Conservation (phyloP, 2,329 filamentous ascomycete genomes). For the Xylaria sp. region DNA sequence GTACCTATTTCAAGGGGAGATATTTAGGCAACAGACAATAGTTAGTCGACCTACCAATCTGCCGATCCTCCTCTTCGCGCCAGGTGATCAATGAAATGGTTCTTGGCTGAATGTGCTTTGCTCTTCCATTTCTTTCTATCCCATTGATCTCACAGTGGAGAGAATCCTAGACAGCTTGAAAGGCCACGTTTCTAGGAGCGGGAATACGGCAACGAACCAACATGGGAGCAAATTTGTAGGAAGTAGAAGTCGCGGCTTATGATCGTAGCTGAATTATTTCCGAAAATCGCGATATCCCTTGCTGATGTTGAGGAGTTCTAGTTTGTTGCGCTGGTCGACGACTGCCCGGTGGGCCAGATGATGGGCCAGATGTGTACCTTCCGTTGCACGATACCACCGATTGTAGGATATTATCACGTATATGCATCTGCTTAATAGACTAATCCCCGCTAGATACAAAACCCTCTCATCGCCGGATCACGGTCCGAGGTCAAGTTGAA, state of each 20-base stretch:
- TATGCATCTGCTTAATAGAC: no score
- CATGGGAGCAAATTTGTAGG: background rate
- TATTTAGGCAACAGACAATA: background rate
- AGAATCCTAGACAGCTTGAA: constrained; percentile 1
- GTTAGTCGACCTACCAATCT: background rate
- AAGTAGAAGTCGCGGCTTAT: background rate
- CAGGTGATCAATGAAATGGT: constrained; percentile 10
- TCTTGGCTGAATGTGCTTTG: constrained; percentile 12
- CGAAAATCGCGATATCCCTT: background rate
- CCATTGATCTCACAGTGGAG: constrained; percentile 14
- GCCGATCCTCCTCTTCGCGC: background rate
- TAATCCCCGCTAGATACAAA: no score
- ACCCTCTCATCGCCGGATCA: no score
- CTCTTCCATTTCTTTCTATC: constrained; percentile 22
- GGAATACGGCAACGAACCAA: background rate
- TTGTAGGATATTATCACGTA: no score
- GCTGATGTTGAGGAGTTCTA: background rate
- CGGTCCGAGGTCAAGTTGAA: no score
- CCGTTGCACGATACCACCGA: background rate
- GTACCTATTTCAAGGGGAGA: background rate
- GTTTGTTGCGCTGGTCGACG: background rate
- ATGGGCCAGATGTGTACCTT: background rate
- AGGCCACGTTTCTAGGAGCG: background rate
- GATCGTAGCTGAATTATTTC: background rate
- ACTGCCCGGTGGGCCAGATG: background rate